Percentiles rank a stretch among this genome's conserved stretches.
Evolutionary conservation across 805 yeast species (phyloP).

Genomic region (Ogataea nakhonphanomensis): DNA sequence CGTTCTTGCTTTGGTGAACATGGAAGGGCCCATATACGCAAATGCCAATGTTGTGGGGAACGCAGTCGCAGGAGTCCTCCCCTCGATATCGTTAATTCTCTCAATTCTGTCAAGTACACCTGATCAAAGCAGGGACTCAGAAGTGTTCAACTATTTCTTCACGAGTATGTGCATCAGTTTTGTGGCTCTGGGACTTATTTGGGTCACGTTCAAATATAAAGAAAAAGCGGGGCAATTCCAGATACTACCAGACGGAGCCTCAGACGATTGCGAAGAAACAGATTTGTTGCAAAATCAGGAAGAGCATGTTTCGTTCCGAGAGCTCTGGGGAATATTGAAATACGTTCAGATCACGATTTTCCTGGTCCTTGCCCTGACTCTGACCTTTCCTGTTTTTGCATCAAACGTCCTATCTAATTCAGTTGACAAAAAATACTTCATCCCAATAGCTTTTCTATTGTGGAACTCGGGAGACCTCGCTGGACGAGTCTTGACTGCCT

Average conservation of each 20-base stretch:
- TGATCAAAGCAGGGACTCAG: conserved; percentile 22
- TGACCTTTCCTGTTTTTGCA: conserved; percentile 89
- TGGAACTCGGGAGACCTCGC: conserved; percentile 90
- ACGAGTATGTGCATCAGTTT: conserved; percentile 25
- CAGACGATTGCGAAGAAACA: conserved; percentile 1
- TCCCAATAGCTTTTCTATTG: conserved; percentile 74
- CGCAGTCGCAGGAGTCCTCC: conserved; percentile 90
- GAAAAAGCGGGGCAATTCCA: conserved; percentile 8
- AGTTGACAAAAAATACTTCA: conserved; percentile 41
- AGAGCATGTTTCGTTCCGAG: conserved; percentile 53
- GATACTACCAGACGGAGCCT: conserved; percentile 1
- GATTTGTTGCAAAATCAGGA: conserved; percentile 10
- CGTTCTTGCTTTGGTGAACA: conserved; percentile 79
- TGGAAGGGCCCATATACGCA: conserved; percentile 70
- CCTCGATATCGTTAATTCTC: conserved; percentile 64
- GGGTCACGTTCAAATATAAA: conserved; percentile 23
- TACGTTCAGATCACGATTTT: conserved; percentile 68
- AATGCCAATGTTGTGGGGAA: conserved; percentile 95
- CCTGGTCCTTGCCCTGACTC: conserved; percentile 66
- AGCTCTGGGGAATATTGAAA: conserved; percentile 60
- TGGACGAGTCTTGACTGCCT: conserved; percentile 71
- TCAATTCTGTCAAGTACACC: conserved; percentile 38
- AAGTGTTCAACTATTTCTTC: conserved; percentile 38
- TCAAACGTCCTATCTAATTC: conserved; percentile 51
- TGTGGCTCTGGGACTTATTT: conserved; percentile 19